A percentile compares a stretch with the other conserved stretches of the same genome.
Conservation (phyloP, 306 rosid species). For the Cicer arietinum region DNA sequence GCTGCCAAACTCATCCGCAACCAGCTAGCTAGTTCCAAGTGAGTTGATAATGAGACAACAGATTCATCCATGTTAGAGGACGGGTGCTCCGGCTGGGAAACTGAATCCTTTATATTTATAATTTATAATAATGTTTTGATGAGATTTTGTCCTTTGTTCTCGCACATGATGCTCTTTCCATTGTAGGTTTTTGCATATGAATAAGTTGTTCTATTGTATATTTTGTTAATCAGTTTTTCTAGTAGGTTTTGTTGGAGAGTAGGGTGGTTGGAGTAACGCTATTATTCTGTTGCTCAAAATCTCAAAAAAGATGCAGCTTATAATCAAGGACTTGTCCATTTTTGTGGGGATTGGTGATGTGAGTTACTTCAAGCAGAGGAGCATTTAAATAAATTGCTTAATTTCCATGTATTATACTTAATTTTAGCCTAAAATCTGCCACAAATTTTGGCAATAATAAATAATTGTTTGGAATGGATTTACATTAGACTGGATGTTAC, state of each 20-base stretch:
- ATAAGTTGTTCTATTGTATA: slow-evolving; percentile 3
- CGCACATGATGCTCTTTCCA: background rate
- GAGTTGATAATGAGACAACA: slow-evolving; percentile 41
- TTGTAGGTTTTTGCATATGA: slow-evolving; percentile 15
- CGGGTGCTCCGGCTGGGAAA: slow-evolving; percentile 6
- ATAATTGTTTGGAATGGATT: too few relatives aligned
- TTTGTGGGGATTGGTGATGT: background rate
- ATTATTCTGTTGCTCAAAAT: slow-evolving; percentile 2
- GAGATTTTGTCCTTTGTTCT: slow-evolving; percentile 19
- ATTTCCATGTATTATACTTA: background rate
- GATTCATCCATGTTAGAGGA: slow-evolving; percentile 10
- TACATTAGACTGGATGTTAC: too few relatives aligned
- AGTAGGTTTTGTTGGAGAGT: background rate
- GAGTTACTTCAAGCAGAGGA: too few relatives aligned
- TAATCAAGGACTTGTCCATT: background rate
- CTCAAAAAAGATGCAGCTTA: background rate
- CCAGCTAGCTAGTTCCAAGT: slow-evolving; percentile 62
- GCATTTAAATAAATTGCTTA: too few relatives aligned
- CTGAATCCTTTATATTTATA: slow-evolving; percentile 7
- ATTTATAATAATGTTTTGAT: slow-evolving; percentile 36
- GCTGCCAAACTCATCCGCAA: slow-evolving; percentile 81
- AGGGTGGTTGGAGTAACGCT: background rate
- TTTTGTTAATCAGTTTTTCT: background rate
- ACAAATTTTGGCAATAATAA: too few relatives aligned
- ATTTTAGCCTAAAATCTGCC: too few relatives aligned